Conservation (phyloP, 768 basidiomycete genomes). For the Gautieria morchelliformis region DNA sequence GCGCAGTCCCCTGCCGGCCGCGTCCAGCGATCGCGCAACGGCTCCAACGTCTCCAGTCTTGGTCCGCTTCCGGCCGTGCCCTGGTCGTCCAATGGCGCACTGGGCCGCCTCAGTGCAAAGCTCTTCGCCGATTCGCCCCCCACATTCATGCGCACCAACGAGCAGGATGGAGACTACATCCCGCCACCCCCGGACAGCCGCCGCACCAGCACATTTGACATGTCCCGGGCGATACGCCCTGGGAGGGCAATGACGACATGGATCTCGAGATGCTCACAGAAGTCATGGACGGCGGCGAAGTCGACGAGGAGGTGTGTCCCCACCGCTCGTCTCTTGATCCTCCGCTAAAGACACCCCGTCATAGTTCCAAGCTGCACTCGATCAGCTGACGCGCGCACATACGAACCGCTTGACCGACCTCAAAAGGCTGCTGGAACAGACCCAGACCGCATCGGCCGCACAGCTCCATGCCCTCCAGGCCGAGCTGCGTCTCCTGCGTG, state of each 20-base stretch:
- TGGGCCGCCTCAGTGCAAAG: slow-evolving; percentile 3
- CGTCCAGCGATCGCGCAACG: slow-evolving; percentile 16
- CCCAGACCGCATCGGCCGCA: slow-evolving; percentile 69
- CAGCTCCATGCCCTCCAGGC: slow-evolving; percentile 83
- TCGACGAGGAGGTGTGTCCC: slow-evolving; percentile 58
- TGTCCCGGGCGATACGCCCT: slow-evolving; percentile 20
- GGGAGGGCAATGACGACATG: slow-evolving; percentile 37
- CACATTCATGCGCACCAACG: slow-evolving; percentile 11
- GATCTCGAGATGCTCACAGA: slow-evolving; percentile 64
- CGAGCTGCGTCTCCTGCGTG: slow-evolving; percentile 58
- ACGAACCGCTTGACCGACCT: slow-evolving; percentile 56
- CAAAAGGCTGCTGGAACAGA: slow-evolving; percentile 71
- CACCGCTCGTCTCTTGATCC: slow-evolving; percentile 3
- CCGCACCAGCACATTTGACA: slow-evolving; percentile 16
- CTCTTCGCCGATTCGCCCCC: slow-evolving; percentile 4
- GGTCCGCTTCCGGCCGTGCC: slow-evolving; percentile 5
- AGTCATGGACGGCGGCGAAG: slow-evolving; percentile 39
- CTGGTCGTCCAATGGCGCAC: slow-evolving; percentile 9
- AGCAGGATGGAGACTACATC: slow-evolving; percentile 18
- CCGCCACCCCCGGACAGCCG: slow-evolving; percentile 20
- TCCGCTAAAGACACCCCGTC: background rate
- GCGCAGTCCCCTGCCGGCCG: slow-evolving; percentile 17
- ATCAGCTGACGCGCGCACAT: slow-evolving; percentile 33
- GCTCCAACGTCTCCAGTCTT: slow-evolving; percentile 9
- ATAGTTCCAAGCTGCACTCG: slow-evolving; percentile 37